Evolutionary conservation across 805 yeast species (phyloP).

Genomic region (Candida dendrica): DNA sequence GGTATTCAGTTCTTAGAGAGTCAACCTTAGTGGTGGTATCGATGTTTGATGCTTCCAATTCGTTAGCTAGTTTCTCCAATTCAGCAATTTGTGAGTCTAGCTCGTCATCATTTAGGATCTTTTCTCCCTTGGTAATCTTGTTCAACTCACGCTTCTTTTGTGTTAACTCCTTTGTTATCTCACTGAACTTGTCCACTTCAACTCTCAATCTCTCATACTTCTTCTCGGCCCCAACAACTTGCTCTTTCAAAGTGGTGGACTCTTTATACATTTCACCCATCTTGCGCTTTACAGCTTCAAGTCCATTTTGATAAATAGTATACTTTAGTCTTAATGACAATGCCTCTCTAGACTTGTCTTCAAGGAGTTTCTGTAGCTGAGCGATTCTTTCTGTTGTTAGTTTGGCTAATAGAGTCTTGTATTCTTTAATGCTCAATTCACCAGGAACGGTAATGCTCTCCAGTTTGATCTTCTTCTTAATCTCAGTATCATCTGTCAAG

Average conservation of each 20-base stretch:
- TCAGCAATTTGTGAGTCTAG: slow-evolving; percentile 24
- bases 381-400: slow-evolving; percentile 28
- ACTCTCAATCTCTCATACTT: slow-evolving; percentile 13
- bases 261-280: slow-evolving; percentile 36
- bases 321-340: slow-evolving; percentile 26
- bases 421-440: slow-evolving; percentile 22
- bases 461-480: slow-evolving; percentile 10
- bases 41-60: slow-evolving; percentile 43
- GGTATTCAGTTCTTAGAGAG: slow-evolving; percentile 34
- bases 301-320: slow-evolving; percentile 29
- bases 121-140: slow-evolving; percentile 7
- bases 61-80: slow-evolving; percentile 1
- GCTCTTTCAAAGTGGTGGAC: slow-evolving; percentile 11
- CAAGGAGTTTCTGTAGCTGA: slow-evolving; percentile 20
- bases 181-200: slow-evolving; percentile 13
- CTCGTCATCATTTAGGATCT: slow-evolving; percentile 25
- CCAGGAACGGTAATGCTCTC: slow-evolving; percentile 9
- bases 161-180: slow-evolving; percentile 4
- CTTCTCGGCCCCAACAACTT: slow-evolving; percentile 9
- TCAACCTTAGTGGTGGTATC: slow-evolving; percentile 19
- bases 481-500: slow-evolving; percentile 10
- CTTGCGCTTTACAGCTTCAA: slow-evolving; percentile 32
- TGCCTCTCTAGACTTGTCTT: slow-evolving; percentile 15
- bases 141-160: slow-evolving; percentile 2
- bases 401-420: slow-evolving; percentile 30